Evolutionary conservation across 2,329 filamentous ascomycete genomes (phyloP), one percentile per base, ranked within the genome.

Genomic region (Exophiala sp.): DNA sequence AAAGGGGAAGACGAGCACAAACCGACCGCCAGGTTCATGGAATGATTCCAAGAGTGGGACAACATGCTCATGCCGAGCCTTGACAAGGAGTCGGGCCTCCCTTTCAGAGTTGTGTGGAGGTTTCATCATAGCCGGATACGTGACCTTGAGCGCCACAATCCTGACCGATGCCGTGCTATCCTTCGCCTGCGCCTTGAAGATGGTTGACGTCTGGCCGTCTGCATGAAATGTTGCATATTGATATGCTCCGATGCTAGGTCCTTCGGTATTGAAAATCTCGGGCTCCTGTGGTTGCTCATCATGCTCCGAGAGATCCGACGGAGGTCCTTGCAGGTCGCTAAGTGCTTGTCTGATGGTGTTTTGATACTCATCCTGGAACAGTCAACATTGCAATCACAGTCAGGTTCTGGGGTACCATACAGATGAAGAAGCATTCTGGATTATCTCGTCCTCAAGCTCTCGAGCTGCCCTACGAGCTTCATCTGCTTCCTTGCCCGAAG

Each of bases 1-100:
- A 66, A 85, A 96, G 0, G 93, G 93, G 55, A 96, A 94, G 1
- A 85, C 85, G 5, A 97, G 74, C 18, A 94, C 82, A 46, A 94
- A 80, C 38, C 79, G 79, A 50, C 85, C 81, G 39, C 82, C 80
- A 52, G 90, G 79, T 52, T 83, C 75, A 18, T 46, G 43, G 60
- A 95, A 90, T 0, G 81, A 82, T 34, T 88, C 82, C 3, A 89
- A 66, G 2, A 98, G 74, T 0, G 79, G 73, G 48, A 97, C 75
- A 43, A 86, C 72, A 21, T 73, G 73, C 6, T 55, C 40, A 43
- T 57, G 48, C 16, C 46, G 48, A 13, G 87, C 73, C 9, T 73
- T 68, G 22, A 67, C 66, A 2, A 98, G 75, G 40, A 97, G 83
- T 57, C 83, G 81, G 45, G 83, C 82, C 71, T 98, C 93, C 37